These are phyloP conservation scores for Sambucus nigra DNA, from an alignment of 129 eudicot genomes.

Conservation along the genomic window DNA sequence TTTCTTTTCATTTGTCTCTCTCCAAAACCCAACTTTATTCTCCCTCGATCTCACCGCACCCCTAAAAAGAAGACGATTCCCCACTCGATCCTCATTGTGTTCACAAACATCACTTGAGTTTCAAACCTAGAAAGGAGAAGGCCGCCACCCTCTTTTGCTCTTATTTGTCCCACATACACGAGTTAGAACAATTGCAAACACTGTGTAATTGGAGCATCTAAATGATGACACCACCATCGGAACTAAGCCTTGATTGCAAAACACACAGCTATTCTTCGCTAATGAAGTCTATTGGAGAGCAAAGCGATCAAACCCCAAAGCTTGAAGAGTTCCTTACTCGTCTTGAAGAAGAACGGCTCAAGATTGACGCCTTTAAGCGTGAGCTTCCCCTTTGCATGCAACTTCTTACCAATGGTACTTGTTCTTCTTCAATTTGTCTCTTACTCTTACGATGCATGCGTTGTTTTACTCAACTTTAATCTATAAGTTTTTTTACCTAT, in stretches of 20 bases:
- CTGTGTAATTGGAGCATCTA: slow-evolving; percentile 1
- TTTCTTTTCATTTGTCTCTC: slow-evolving; percentile 18
- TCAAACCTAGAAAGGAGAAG: slow-evolving; percentile 33
- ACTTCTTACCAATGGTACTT: slow-evolving; percentile 80
- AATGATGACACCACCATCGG: slow-evolving; percentile 57
- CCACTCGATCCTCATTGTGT: slow-evolving; percentile 74
- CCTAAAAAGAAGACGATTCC: slow-evolving; percentile 57
- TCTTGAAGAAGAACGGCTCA: slow-evolving; percentile 91
- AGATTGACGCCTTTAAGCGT: slow-evolving; percentile 97
- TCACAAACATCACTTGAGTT: slow-evolving; percentile 48
- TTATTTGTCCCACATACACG: slow-evolving; percentile 23
- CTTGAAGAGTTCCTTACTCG: slow-evolving; percentile 71
- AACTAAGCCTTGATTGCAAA: slow-evolving; percentile 73
- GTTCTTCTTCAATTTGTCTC: background rate
- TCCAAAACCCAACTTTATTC: slow-evolving; percentile 64
- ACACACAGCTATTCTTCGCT: slow-evolving; percentile 72
- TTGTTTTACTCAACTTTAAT: slow-evolving; percentile 1
- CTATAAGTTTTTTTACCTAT: too few relatives aligned
- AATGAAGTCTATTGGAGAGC: slow-evolving; percentile 48
- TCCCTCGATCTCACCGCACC: slow-evolving; percentile 55
- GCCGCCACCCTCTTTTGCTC: slow-evolving; percentile 26
- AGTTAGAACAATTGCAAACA: background rate
- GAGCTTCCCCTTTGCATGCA: slow-evolving; percentile 99
- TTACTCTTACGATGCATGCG: background rate
- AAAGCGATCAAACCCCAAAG: slow-evolving; percentile 45